Base-by-base conservation (phyloP, 2,329 filamentous ascomycete species). In the Geosmithia putterillii region DNA sequence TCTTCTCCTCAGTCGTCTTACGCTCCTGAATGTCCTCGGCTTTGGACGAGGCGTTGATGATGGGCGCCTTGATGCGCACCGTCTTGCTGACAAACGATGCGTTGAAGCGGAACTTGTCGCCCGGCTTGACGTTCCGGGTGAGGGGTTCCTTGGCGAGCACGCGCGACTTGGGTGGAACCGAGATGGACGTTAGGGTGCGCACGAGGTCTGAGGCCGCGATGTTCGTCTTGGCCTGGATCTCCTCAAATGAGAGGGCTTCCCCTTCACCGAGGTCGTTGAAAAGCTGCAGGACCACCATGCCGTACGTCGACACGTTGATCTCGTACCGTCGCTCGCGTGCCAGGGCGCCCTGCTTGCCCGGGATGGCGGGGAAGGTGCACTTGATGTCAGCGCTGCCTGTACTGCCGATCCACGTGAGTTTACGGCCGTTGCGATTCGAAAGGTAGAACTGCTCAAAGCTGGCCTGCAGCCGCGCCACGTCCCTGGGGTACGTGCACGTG, bases 381-480 rank as follows among this genome's bases (percentile, higher is more conserved):
- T 83, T 81, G 52, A 98, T 73, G 56, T 96, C 92, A 2, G 89
- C 90, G 40, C 79, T 89, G 21, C 90, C 90, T 3, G 73, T 70
- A 2, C 70, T 71, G 8, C 71, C 73, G 8, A 81, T 64, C 92
- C 92, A 98, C 1, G 86, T 90, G 25, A 98, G 74, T 54, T 86
- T 83, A 45, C 92, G 77, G 3, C 92, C 92, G 48, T 82, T 94
- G 51, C 94, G 85, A 58, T 89, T 87, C 48, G 81, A 79, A 14
- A 86, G 74, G 57, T 98, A 98, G 63, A 84, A 96, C 44, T 83
- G 77, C 59, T 89, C 86, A 54, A 96, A 95, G 51, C 86, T 89
- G 20, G 83, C 74, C 59, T 89, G 87, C 44, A 95, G 69, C 9
- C 71, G 73, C 47, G 84, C 77, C 41, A 96, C 76, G 34, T 83